Evolutionary conservation across 108 stramenopile species (phyloP).

Genomic region (Discostella stelligeroides): DNA sequence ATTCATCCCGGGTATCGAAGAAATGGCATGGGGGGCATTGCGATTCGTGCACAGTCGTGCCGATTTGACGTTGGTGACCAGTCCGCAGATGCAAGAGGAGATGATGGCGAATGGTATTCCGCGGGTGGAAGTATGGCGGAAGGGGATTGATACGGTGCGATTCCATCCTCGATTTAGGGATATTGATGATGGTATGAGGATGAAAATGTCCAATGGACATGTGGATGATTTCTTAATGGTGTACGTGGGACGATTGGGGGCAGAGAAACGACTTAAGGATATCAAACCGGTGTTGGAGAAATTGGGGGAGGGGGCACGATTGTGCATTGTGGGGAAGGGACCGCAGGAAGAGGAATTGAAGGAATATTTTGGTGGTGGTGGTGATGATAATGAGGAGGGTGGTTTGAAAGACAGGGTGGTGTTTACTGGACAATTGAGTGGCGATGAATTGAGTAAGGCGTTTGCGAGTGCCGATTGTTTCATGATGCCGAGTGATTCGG

Average conservation of each 20-base stretch:
- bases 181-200: conserved; percentile 74
- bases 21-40: conserved; percentile 73
- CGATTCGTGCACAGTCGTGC: conserved; percentile 85
- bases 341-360: conserved; percentile 62
- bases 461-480: conserved; percentile 82
- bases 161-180: conserved; percentile 86
- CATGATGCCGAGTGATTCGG: conserved; percentile 72
- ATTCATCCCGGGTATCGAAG: conserved; percentile 80
- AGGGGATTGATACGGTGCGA: conserved; percentile 92
- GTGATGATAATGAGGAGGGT: too few species aligned
- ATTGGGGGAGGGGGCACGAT: conserved; percentile 59
- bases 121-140: conserved; percentile 93
- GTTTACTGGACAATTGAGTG: conserved; percentile 64
- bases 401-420: conserved; percentile 48
- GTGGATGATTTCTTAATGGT: conserved; percentile 87
- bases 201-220: conserved; percentile 78
- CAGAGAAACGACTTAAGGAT: conserved; percentile 85
- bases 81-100: conserved; percentile 91
- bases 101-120: conserved; percentile 80
- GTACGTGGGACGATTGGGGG: conserved; percentile 90
- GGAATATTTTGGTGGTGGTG: conserved; percentile 58
- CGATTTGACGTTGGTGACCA: conserved; percentile 92
- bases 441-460: conserved; percentile 61
- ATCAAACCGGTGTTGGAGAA: conserved; percentile 81
- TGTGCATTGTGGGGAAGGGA: conserved; percentile 68